Evolutionary conservation across 805 yeast species (phyloP).

Genomic region (Lachancea nothofagi): DNA sequence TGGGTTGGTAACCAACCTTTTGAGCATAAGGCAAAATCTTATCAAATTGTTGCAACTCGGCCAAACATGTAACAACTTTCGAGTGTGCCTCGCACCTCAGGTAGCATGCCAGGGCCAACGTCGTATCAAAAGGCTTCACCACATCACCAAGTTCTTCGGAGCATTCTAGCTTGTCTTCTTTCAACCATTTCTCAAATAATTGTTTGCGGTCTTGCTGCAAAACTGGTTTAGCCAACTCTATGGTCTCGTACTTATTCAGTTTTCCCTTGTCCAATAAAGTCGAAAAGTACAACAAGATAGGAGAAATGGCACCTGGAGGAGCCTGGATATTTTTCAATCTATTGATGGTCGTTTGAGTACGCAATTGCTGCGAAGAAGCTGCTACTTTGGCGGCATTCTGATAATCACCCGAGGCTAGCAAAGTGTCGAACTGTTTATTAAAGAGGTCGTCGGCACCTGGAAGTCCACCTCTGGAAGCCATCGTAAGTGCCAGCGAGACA

Average conservation of each 20-base stretch:
- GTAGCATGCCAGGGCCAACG: constrained; percentile 87
- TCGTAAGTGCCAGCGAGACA: constrained; percentile 75
- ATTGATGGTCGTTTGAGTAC: constrained; percentile 92
- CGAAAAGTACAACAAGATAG: constrained; percentile 87
- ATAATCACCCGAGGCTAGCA: constrained; percentile 80
- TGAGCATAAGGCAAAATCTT: constrained; percentile 91
- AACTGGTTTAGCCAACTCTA: constrained; percentile 93
- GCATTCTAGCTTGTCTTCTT: constrained; percentile 86
- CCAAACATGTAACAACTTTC: constrained; percentile 86
- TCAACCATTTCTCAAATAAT: constrained; percentile 91
- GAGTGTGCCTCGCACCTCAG: constrained; percentile 75
- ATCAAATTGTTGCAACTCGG: constrained; percentile 94
- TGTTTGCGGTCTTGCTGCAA: constrained; percentile 92
- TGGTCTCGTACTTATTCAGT: constrained; percentile 84
- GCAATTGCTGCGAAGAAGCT: constrained; percentile 85
- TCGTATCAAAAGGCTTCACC: constrained; percentile 79
- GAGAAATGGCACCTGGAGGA: constrained; percentile 91
- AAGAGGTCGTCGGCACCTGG: constrained; percentile 96
- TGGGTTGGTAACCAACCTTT: constrained; percentile 83
- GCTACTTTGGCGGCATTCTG: constrained; percentile 94
- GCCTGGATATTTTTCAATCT: constrained; percentile 87
- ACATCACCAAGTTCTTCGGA: constrained; percentile 98
- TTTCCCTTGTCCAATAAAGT: constrained; percentile 89
- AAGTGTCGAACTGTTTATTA: constrained; percentile 83
- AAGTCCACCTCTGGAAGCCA: constrained; percentile 92